Evolutionary conservation across 495 filamentous ascomycete species (phyloP).

Genomic region (Daldinia concentrica): DNA sequence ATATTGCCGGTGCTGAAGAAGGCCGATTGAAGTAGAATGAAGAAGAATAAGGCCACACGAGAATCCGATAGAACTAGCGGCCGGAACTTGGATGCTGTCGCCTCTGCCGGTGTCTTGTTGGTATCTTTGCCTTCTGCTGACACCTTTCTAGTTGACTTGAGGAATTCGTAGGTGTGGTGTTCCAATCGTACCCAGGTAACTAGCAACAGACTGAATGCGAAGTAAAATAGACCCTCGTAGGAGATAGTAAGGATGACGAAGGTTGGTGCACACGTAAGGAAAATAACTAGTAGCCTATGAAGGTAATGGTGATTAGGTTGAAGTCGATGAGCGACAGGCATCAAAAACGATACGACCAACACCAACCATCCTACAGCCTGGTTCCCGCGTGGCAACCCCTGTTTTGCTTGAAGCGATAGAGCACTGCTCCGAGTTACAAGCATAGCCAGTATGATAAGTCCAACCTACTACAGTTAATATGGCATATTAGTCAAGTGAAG

Average conservation of each 20-base stretch:
- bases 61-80: conserved; percentile 80
- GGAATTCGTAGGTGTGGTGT: conserved; percentile 73
- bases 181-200: conserved; percentile 92
- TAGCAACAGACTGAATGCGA: conserved; percentile 84
- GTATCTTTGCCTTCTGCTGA: conserved; percentile 38
- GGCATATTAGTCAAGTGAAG: conserved; percentile 17
- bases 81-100: conserved; percentile 63
- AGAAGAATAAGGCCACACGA: conserved; percentile 91
- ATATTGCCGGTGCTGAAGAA: conserved; percentile 99
- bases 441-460: conserved; percentile 85
- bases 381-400: conserved; percentile 89
- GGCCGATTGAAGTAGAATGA: conserved; percentile 90
- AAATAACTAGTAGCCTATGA: conserved; percentile 87
- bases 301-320: conserved; percentile 89
- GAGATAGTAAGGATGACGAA: conserved; percentile 98
- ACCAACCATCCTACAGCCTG: conserved; percentile 88
- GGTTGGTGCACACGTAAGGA: conserved; percentile 90
- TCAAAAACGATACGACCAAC: conserved; percentile 79
- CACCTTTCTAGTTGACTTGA: conserved; percentile 46
- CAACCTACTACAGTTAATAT: conserved; percentile 61
- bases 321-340: conserved; percentile 83
- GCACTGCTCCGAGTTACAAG: conserved; percentile 85
- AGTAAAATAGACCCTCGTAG: conserved; percentile 97
- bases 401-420: conserved; percentile 82
- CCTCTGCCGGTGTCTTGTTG: conserved; percentile 26